Base-by-base conservation (phyloP, 352 stramenopile species). In the Peronospora belbahrii region DNA sequence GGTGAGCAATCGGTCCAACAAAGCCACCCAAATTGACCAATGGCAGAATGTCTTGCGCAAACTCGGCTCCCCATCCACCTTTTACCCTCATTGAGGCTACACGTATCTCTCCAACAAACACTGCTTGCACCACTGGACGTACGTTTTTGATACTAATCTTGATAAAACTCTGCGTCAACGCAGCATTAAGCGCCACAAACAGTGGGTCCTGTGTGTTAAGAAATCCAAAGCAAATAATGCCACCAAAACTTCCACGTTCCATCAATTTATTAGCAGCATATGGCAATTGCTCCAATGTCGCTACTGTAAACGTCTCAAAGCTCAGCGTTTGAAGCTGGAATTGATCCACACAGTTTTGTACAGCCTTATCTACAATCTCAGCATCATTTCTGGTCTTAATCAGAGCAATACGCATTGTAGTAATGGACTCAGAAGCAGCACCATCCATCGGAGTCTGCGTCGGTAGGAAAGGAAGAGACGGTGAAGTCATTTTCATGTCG, bases 261-360 rank as follows among this genome's bases (percentile, higher is more conserved):
- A 70, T 69, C 22, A 93, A 56, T 48, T 93, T 93, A 58, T 88
- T 93, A 46, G 82, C 76, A 3, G 79, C 82, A 48, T 88, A 93
- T 14, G 79, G 79, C 11, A 93, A 43, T 14, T 89, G 76, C 31
- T 89, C 74, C 13, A 93, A 38, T 28, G 62, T 67, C 8, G 73
- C 65, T 11, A 93, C 78, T 1, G 73, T 68, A 45, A 93, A 90
- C 23, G 65, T 82, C 56, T 90, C 75, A 10, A 48, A 59, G 42
- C 40, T 62, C 13, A 84, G 38, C 2, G 45, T 35, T 28, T 67
- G 19, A 3, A 42, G 30, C 34, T 70, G 32, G 23, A 72, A 36
- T 43, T 66, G 52, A 20, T 59, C 25, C 30, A 60, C 56, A 47
- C 72, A 85, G 53, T 89, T 89, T 40, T 85, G 70, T 40, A 73